Evolutionary conservation across 1,139 yeast genomes (phyloP).

Genomic region (Blastobotrys petasosporus): DNA sequence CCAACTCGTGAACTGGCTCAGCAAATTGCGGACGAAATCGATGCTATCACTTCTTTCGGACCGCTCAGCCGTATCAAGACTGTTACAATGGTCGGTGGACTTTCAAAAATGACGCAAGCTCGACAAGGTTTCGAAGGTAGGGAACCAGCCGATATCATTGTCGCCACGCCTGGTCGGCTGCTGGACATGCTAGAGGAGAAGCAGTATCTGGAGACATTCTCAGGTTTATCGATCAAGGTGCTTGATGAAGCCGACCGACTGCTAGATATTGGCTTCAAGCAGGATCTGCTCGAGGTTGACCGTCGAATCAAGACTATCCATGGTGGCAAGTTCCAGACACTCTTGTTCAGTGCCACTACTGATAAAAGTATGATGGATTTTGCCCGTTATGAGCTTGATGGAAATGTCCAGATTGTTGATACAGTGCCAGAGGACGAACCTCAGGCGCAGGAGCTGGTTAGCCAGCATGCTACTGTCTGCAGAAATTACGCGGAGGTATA

Average conservation of each 20-base stretch:
- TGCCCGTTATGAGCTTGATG: conserved; percentile 61
- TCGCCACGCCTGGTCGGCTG: conserved; percentile 90
- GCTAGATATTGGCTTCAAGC: conserved; percentile 70
- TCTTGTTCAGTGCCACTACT: conserved; percentile 85
- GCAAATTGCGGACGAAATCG: conserved; percentile 68
- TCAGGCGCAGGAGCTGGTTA: conserved; percentile 70
- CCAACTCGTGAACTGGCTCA: conserved; percentile 92
- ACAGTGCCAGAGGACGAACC: conserved; percentile 72
- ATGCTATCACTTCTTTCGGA: conserved; percentile 34
- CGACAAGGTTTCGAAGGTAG: conserved; percentile 28
- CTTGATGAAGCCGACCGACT: conserved; percentile 88
- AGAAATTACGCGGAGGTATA: conserved; percentile 37
- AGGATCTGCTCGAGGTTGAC: conserved; percentile 53
- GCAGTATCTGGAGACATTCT: conserved; percentile 45
- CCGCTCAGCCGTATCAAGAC: conserved; percentile 34
- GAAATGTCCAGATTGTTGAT: conserved; percentile 57
- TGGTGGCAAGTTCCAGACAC: conserved; percentile 41
- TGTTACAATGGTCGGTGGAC: conserved; percentile 48
- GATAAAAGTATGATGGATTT: conserved; percentile 59
- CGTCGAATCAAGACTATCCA: conserved; percentile 37
- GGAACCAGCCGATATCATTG: conserved; percentile 48
- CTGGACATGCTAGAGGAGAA: conserved; percentile 48
- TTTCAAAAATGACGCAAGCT: conserved; percentile 38
- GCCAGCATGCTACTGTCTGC: conserved; percentile 55
- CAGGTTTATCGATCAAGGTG: conserved; percentile 55